Base-by-base conservation (phyloP, 192 early-diverging fungal genomes). In the Gamsiella multidivaricata region DNA sequence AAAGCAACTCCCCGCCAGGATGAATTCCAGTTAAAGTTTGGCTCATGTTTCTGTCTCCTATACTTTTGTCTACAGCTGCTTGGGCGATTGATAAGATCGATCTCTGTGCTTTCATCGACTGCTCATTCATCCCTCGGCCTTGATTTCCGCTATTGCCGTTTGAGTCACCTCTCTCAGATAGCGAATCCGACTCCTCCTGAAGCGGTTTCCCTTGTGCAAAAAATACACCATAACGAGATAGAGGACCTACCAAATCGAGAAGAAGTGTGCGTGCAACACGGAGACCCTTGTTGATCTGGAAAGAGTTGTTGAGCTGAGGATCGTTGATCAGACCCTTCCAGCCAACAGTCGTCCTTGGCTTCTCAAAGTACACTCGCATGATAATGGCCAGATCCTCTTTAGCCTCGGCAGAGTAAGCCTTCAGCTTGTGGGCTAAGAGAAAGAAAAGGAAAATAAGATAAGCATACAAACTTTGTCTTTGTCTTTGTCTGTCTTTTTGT, bases 321-420 rank as follows among this genome's bases (percentile, higher is more conserved):
- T 93, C 93, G 74, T 93, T 93, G 76, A 94, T 97, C 36, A 97
- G 85, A 26, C 96, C 97, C 80, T 97, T 97, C 96, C 96, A 98
- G 18, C 95, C 95, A 12, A 94, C 88, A 17, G 91, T 93, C 12
- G 91, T 92, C 61, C 92, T 83, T 10, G 93, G 93, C 80, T 94
- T 94, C 80, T 94, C 93, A 85, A 94, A 94, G 86, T 94, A 94
- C 42, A 91, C 90, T 54, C 93, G 85, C 93, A 94, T 94, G 31
- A 94, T 76, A 31, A 94, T 89, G 23, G 83, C 85, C 75, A 94
- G 73, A 52, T 95, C 92, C 28, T 87, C 83, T 32, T 65, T 59
- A 3, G 81, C 83, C 25, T 80, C 69, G 10, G 89, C 82, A 22
- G 87, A 82, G 66, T 90, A 90, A 9, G 69, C 86, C 66, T 82